These are phyloP conservation scores for Mytilinidion resinicola DNA, from an alignment of 495 filamentous ascomycete species.

Conservation along the genomic window DNA sequence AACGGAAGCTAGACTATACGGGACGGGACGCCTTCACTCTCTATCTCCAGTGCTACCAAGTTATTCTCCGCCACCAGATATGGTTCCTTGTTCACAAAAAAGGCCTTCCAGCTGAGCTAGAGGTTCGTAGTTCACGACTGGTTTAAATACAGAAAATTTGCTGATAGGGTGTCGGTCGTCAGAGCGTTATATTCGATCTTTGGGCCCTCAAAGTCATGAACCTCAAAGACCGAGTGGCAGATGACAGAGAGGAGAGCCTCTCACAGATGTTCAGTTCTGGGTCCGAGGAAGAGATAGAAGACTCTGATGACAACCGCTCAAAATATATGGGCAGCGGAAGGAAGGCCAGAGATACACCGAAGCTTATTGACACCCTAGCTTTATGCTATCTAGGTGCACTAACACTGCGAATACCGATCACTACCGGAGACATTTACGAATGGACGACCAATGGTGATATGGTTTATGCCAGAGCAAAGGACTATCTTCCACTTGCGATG, in stretches of 20 bases:
- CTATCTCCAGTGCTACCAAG: conserved; percentile 77
- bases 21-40: conserved; percentile 64
- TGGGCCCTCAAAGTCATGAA: conserved; percentile 59
- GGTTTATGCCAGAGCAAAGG: conserved; percentile 30
- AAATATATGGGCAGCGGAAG: not conserved
- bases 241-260: conserved; percentile 25
- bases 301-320: conserved; percentile 6
- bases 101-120: conserved; percentile 57
- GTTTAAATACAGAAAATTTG: not conserved
- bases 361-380: conserved; percentile 55
- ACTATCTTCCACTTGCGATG: conserved; percentile 29
- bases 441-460: conserved; percentile 33
- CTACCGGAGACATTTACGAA: conserved; percentile 54
- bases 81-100: conserved; percentile 54
- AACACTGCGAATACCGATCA: conserved; percentile 58
- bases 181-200: conserved; percentile 57
- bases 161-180: not conserved
- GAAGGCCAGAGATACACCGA: conserved; percentile 45
- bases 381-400: conserved; percentile 62
- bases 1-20: conserved; percentile 21
- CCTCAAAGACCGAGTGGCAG: conserved; percentile 37
- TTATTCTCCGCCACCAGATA: conserved; percentile 75
- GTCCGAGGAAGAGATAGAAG: conserved; percentile 27
- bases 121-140: conserved; percentile 35
- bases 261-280: conserved; percentile 49